Evolutionary conservation across 2,329 filamentous ascomycete species (phyloP), one percentile per base, ranked within the genome.

Genomic region (Chaetomiaceae sp.): DNA sequence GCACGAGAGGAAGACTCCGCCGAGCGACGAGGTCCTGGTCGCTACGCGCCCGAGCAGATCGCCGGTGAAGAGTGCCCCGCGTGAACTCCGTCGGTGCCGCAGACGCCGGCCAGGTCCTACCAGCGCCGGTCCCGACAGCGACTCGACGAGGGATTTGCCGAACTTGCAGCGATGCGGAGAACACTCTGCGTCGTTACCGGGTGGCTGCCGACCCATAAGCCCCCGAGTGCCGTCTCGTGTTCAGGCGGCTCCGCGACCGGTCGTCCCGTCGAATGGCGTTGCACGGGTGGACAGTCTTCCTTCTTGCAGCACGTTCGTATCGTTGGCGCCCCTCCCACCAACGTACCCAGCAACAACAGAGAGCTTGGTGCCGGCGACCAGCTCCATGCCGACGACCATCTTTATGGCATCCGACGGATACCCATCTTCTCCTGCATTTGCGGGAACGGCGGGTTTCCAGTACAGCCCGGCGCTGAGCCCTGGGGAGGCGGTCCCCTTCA

Each of bases 41-140:
- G 14, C 23, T n/a, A 42, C 8, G 14, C 40, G 39, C 6, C 44
- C 49, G 14, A 38, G 15, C 31, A 39, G 51, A 39, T 22, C 43
- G 12, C 36, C 51, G 17, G 14, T 47, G 6, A 50, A 49, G n/a
- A 15, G 43, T 27, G 46, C 20, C 11, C 38, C 17, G 6, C 19
- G 36, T 12, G 34, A 49, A 42, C 11, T 23, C 17, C 40, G 33
- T 12, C 37, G 22, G 31, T n/a, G n/a, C 14, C 17, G 6, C 4
- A 15, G 27, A 9, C 15, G 23, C 11, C 45, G 38, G 19, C 39
- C 48, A 38, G 39, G 49, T 12, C 36, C 38, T 7, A 37, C 15
- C 52, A 55, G 33, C 36, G 38, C 49, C n/a, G 49, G 44, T 34
- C 55, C 52, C 11, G 47, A 44, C 9, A 55, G 46, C 45, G 52